Base-by-base conservation (phyloP, 2,329 filamentous ascomycete species). In the Neoarthrinium moseri region DNA sequence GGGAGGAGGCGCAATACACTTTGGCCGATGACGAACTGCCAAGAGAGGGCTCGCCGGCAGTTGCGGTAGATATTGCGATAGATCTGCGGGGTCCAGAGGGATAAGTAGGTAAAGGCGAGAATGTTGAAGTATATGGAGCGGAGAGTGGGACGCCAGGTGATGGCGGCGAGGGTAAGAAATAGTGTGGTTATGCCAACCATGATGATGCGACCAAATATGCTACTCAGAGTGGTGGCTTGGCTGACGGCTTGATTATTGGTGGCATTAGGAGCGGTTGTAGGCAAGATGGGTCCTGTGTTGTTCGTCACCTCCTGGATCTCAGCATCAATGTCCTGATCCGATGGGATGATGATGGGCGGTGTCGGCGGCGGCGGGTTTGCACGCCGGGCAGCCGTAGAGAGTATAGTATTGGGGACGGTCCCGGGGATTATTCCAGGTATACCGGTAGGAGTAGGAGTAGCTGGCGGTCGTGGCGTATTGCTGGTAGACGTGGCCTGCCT, bases 11-110 rank as follows among this genome's bases (percentile, higher is more conserved):
- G 85, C 6, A 95, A 75, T 5, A 86, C 57, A 38, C 88, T 94
- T 64, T 96, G 89, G 3, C 91, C 91, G 18, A 91, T 62, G 46
- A 96, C 86, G 61, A 95, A 99, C 49, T 87, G 86, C 91, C 91
- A 96, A 4, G 85, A 80, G n/a, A 97, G 75, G 1, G 92, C 91
- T 57, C 88, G 89, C 32, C 91, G 89, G 65, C 91, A 96, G 67
- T 96, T 96, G 44, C 92, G 88, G 67, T 89, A 83, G 43, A 87
- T 76, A 64, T 99, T 99, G 51, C 94, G 88, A 61, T 87, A 81
- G 55, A 97, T 95, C 64, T 99, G 94, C 0, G 94, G 92, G 1
- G 84, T 63, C 92, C 92, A 97, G 61, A 96, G 85, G 17, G 91
- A 96, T 35, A 96, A 80, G 62, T 96, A 96, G 43, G 79, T 54